These are phyloP conservation scores for Chaetomium tenue DNA, from an alignment of 495 filamentous ascomycete genomes.

Conservation along the genomic window DNA sequence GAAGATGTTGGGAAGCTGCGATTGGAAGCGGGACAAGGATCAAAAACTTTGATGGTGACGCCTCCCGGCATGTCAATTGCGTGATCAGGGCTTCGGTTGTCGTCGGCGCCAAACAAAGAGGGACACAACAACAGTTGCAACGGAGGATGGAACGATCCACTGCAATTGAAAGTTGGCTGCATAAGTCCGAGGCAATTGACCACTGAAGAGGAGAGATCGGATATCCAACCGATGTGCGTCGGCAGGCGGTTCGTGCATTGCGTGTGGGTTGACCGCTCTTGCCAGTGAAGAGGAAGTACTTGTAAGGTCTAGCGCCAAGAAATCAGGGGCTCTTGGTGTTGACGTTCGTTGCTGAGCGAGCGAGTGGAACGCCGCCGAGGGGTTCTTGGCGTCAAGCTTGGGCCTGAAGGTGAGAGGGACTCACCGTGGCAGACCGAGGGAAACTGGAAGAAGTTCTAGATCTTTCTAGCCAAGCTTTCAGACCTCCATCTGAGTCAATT, in stretches of 20 bases:
- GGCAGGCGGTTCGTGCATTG: not conserved
- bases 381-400: constrained; percentile 10
- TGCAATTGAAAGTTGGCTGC: not conserved
- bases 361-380: not conserved
- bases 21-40: not conserved
- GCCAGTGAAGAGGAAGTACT: not conserved
- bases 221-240: not conserved
- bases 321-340: constrained; percentile 2
- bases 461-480: constrained; percentile 17
- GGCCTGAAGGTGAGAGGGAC: constrained; percentile 14
- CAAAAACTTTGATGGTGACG: constrained; percentile 9
- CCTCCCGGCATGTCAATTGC: constrained; percentile 16
- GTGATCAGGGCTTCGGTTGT: constrained; percentile 22
- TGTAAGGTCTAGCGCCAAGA: not conserved
- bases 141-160: not conserved
- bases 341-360: constrained; percentile 17
- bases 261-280: not conserved
- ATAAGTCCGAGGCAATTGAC: not conserved
- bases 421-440: constrained; percentile 14
- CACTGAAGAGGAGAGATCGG: not conserved
- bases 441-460: constrained; percentile 23
- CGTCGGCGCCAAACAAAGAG: constrained; percentile 11
- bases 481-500: not conserved
- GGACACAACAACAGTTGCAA: too few relatives aligned
- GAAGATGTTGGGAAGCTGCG: not conserved